Base-by-base conservation (phyloP, 208 protist genomes). In the Porcisia hertigi region DNA sequence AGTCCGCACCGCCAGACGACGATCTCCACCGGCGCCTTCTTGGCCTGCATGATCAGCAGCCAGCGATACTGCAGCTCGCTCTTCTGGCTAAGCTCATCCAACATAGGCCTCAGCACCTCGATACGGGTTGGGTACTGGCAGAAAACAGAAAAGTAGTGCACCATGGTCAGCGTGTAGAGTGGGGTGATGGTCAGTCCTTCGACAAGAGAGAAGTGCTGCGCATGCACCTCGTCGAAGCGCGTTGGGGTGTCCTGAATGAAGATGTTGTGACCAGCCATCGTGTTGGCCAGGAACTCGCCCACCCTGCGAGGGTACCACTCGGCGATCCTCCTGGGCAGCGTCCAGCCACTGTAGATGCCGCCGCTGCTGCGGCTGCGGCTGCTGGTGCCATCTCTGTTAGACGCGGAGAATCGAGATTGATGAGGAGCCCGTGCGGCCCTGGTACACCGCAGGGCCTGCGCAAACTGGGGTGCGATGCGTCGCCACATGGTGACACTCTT, bases 121-220 rank as follows among this genome's bases (percentile, higher is more conserved):
- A 85, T 41, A 9, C 88, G 86, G 12, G 73, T 76, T 2, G 92
- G 85, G 69, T 91, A 89, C 77, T 92, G 88, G 75, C 86, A 88
- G 67, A 93, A 96, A 30, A 86, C 69, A 4, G 92, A 94, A 70
- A 93, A 91, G 86, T 96, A 96, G 75, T 96, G 92, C 47, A 94
- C 89, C 79, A 96, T 90, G 16, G 88, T 73, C 0, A 96, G 80
- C 7, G 89, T 82, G 75, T 92, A 93, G n/a, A 93, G 82, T 9
- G 92, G 92, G 14, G 82, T 83, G 25, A 92, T 85, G 23, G 84
- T 88, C 47, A 93, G 83, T 36, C 80, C 82, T 77, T 94, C 90
- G 1, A 96, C 78, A 0, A 96, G 71, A 0, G 87, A 86, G 74
- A 96, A 96, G 80, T 96, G 92, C 23, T 81, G 79, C 16, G 92